These are phyloP conservation scores for Crithidia mellificae DNA, from an alignment of 208 protist species.

Conservation along the genomic window DNA sequence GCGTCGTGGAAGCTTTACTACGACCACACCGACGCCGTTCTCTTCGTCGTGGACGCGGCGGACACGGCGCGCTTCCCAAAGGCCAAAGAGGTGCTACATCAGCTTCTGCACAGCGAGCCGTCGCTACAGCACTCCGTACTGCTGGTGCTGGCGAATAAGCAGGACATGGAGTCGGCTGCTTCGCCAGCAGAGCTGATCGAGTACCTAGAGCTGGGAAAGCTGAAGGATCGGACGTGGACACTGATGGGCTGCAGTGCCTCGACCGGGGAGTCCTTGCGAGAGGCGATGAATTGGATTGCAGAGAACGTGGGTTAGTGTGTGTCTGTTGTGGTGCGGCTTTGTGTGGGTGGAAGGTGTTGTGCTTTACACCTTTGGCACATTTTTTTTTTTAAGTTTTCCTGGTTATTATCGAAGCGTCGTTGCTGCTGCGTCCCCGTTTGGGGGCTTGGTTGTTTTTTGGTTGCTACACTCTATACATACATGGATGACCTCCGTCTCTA, in stretches of 20 bases:
- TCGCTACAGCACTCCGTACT: constrained; percentile 82
- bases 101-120: constrained; percentile 82
- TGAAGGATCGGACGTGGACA: constrained; percentile 93
- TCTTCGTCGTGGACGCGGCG: constrained; percentile 94
- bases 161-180: constrained; percentile 91
- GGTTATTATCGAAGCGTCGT: too few species aligned
- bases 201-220: constrained; percentile 81
- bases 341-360: background rate
- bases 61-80: constrained; percentile 75
- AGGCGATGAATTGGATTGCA: constrained; percentile 93
- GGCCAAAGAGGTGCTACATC: constrained; percentile 83
- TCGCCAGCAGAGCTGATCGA: constrained; percentile 83
- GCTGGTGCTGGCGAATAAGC: constrained; percentile 97
- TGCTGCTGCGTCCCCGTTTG: too few species aligned
- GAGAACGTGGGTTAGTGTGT: constrained; percentile 47
- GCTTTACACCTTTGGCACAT: too few species aligned
- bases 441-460: too few species aligned
- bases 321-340: constrained; percentile 1
- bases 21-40: constrained; percentile 93
- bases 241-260: constrained; percentile 94
- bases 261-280: constrained; percentile 88
- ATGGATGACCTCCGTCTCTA: too few species aligned
- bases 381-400: too few species aligned
- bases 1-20: constrained; percentile 97
- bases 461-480: too few species aligned